Percentiles rank a stretch among this genome's conserved stretches.
Conservation (phyloP, 1,284 basidiomycete species). For the Exobasidium rhododendri region DNA sequence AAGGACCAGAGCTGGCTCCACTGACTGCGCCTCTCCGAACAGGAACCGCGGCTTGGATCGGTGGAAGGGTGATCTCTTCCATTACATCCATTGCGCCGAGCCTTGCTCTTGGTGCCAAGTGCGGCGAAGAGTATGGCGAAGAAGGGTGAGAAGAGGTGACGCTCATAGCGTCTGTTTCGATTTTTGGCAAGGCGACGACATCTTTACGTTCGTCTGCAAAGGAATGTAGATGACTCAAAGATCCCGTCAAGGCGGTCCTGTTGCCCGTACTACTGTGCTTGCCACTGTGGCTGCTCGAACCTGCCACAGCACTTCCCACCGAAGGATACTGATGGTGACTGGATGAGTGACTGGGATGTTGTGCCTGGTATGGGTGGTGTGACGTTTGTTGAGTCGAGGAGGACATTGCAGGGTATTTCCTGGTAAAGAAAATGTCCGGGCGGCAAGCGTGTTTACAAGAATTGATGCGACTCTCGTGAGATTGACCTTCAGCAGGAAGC, state of each 20-base stretch:
- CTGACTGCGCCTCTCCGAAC: slow-evolving; percentile 10
- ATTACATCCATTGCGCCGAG: neutral
- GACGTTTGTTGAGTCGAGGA: no score
- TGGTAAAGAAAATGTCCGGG: no score
- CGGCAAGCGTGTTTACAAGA: no score
- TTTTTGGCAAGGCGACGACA: neutral
- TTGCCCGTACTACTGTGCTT: no score
- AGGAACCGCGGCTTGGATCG: slow-evolving; percentile 3
- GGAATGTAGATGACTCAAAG: neutral
- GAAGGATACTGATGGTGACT: no score
- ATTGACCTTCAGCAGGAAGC: no score
- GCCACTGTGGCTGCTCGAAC: neutral
- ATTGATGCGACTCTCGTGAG: no score
- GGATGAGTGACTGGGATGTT: no score
- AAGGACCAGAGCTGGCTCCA: slow-evolving; percentile 11
- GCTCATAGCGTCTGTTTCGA: neutral
- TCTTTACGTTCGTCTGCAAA: neutral
- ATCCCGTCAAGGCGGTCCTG: neutral
- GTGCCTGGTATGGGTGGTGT: no score
- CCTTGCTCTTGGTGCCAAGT: slow-evolving; percentile 7
- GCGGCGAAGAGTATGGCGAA: slow-evolving; percentile 6
- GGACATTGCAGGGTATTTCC: no score
- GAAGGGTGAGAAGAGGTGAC: slow-evolving; percentile 2
- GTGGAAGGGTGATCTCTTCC: slow-evolving; percentile 8
- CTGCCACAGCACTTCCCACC: neutral